Evolutionary conservation across 805 yeast genomes (phyloP), one percentile per base, ranked within the genome.

Genomic region (Candida dendrica): DNA sequence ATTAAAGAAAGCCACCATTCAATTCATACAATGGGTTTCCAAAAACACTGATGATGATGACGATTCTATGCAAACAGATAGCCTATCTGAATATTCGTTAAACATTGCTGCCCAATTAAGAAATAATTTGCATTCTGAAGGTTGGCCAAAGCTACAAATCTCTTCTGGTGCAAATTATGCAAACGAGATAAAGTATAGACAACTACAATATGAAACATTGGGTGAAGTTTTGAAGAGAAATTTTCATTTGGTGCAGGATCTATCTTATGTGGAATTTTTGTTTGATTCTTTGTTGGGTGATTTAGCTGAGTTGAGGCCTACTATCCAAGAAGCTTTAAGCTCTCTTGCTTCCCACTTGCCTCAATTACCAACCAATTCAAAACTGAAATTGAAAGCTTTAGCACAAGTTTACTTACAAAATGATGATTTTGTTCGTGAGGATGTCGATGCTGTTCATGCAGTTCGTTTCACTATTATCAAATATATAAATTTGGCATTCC

Each of bases 201-300:
- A 74, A 51, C 61, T 71, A 32, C 87, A 84, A 50, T 90, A 87
- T 54, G 95, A 86, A 56, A 81, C 95, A 0, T 59, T 90, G 19
- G 93, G 95, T 2, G 71, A 77, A 17, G 67, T 90, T 7, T 55
- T 84, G 39, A 68, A 72, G 42, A 68, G 72, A 29, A 66, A 72
- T 33, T 66, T 75, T 1, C 50, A 56, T 1, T 56, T 79, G 27
- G 44, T 63, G 2, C 50, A 63, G 13, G 79, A 79, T 50, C 60
- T 81, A 31, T 57, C 71, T 0, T 76, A 73, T 46, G 56, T 87
- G 33, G 75, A 74, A 39, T 89, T 88, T 52, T 61, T 90, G 16
- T 80, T 89, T 47, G 79, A 79, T 31, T 79, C 93, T 19, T 61
- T 90, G 33, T 73, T 71, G 40, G 75, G 75, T 2, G 97, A 90